Evolutionary conservation across 176 grass and related monocot genomes (phyloP), one percentile per base, ranked within the genome.

Genomic region (Phragmites australis): DNA sequence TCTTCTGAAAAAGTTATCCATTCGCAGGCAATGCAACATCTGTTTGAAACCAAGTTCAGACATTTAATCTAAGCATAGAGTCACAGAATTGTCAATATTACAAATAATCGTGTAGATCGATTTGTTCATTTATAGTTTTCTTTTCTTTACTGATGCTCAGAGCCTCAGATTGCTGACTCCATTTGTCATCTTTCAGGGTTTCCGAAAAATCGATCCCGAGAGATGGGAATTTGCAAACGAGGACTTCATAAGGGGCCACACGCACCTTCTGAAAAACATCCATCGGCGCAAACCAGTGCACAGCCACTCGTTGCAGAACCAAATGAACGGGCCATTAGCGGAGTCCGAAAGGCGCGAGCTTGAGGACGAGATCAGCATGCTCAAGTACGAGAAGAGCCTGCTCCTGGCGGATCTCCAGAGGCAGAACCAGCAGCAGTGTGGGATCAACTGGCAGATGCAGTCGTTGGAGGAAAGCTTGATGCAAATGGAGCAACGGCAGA

Each of bases 181-280:
- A 34, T 59, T n/a, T 48, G 1, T 54, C 17, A 19, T 46, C n/a
- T 67, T 66, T 32, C 53, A 98, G 95, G 95, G 95, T 58, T 98
- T 98, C 0, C 84, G 90, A 1, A 98, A 98, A 72, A 87, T 92
- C 16, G 90, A 93, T 63, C 81, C 92, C 0, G 92, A 94, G 43
- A 66, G 81, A 44, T 98, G 95, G 92, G 95, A 98, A 79, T 98
- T 98, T 8, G 90, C 95, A 0, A 98, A 98, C 21, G 88, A 90
- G 29, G 95, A 91, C 52, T 98, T 98, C 78, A 29, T 94, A 25
- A 57, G 92, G 15, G 95, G 95, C 0, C 83, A 94, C 48, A 93
- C 59, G 47, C 77, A 94, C 69, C 92, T 94, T 7, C 83, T 98
- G 12, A 85, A 87, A 42, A 93, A 88, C 18, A 97, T 97, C 69